These are phyloP conservation scores for Trichoderma endophyticum DNA, from an alignment of 2,329 filamentous ascomycete species.

Conservation along the genomic window DNA sequence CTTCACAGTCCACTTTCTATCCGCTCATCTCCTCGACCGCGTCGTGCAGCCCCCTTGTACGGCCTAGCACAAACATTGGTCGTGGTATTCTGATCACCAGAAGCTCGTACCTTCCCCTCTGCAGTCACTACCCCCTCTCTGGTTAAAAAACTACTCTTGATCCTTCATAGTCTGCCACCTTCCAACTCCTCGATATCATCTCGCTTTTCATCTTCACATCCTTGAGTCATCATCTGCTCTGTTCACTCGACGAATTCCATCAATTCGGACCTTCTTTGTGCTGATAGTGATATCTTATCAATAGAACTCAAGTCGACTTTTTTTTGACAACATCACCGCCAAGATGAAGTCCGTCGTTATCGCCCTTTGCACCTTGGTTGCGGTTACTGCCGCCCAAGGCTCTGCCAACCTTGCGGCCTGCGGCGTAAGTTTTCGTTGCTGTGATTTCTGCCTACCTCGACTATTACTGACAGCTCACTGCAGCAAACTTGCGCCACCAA, in stretches of 20 bases:
- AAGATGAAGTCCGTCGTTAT: constrained; percentile 52
- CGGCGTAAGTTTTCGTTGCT: constrained; percentile 45
- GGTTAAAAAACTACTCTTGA: not conserved
- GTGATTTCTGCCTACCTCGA: not conserved
- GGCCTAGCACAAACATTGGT: constrained; percentile 30
- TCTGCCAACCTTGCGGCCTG: constrained; percentile 45
- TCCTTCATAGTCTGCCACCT: not conserved
- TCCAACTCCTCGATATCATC: not conserved
- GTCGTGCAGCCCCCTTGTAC: constrained; percentile 30
- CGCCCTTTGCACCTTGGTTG: constrained; percentile 41
- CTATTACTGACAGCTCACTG: constrained; percentile 19
- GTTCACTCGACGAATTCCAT: not conserved
- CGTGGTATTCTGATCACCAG: constrained; percentile 18
- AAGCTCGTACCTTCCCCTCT: constrained; percentile 19
- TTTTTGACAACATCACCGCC: constrained; percentile 25
- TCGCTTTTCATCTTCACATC: not conserved
- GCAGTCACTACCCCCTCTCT: constrained; percentile 14
- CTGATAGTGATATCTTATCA: constrained; percentile 6
- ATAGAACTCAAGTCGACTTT: constrained; percentile 6
- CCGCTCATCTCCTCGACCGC: constrained; percentile 18
- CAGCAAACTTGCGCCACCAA: constrained; percentile 49
- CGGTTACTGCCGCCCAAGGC: constrained; percentile 42
- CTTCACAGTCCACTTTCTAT: constrained; percentile 19
- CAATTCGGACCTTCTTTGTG: not conserved
- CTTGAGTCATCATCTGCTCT: not conserved